Conservation (phyloP, 345 rosid genomes). For the Syzygium aromaticum region DNA sequence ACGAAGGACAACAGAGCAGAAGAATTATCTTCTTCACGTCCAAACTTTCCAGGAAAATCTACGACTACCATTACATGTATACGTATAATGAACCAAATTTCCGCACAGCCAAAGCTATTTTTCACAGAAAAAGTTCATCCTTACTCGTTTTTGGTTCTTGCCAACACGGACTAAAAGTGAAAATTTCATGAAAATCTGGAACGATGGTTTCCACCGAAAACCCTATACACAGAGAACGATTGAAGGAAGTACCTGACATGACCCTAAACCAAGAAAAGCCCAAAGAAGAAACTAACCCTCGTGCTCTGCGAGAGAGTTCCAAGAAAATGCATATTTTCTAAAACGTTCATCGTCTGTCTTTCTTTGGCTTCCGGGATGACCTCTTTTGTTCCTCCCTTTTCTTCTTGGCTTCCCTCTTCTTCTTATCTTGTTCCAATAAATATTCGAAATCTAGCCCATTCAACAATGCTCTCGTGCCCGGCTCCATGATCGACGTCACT, state of each 20-base stretch:
- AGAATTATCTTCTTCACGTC: neutral
- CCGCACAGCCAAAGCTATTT: neutral
- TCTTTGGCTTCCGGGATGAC: neutral
- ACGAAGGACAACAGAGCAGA: neutral
- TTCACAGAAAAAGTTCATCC: neutral
- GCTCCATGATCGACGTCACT: neutral
- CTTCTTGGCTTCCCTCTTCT: neutral
- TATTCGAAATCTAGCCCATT: neutral
- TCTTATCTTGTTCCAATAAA: neutral
- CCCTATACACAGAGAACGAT: too few relatives aligned
- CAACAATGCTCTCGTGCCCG: neutral
- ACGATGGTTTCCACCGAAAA: too few relatives aligned
- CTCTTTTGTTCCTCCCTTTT: neutral
- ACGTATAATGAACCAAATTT: neutral
- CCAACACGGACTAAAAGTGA: neutral
- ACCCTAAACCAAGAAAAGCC: neutral
- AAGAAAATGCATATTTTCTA: neutral
- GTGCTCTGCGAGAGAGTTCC: neutral
- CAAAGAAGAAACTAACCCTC: neutral
- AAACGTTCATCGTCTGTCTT: neutral
- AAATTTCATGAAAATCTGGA: too few relatives aligned
- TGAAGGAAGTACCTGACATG: neutral
- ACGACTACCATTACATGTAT: neutral
- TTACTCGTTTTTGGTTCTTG: neutral
- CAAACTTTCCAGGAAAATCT: neutral